Base-by-base conservation (phyloP, 495 filamentous ascomycete species). In the Aspergillus kassunensis region DNA sequence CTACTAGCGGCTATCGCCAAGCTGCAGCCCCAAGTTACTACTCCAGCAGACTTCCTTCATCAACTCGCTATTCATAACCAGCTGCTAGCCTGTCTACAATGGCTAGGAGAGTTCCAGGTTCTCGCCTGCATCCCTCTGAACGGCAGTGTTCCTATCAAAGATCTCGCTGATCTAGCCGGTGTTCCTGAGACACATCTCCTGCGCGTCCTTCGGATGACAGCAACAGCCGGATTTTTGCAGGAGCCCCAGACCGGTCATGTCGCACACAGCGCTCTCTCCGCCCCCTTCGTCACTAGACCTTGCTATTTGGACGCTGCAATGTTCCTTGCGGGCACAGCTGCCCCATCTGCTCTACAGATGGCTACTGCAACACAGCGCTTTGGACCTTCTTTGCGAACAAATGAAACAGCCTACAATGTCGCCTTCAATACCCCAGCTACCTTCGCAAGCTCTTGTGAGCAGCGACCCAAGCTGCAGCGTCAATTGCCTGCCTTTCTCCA, bases 91-190 rank as follows among this genome's bases (percentile, higher is more conserved):
- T 74, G 70, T 49, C 36, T 76, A 12, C 55, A 64, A 48, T 76
- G 71, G 73, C 57, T 76, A 11, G 66, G 67, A 4, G 68, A 75
- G 29, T 72, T 71, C 44, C 70, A 73, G 42, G 61, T 76, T 4
- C 66, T 72, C 2, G 71, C 73, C 12, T 71, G 61, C 47, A 71
- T 76, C 13, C 73, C 69, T 1, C 63, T 68, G 3, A 30, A 24
- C 13, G 66, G 61, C 24, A 65, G 56, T 34, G 60, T 69, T n/a
- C 57, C 62, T 4, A 50, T 61, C 31, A 60, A 62, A 34, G 71
- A 76, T 21, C 55, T 76, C 11, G 69, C 73, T 2, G 67, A 70
- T 4, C 51, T 75, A 18, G 37, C 52, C 19, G 29, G 44, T n/a
- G 24, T 71, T 6, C 66, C 72, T 6, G 72, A 69, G 44, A 49